Base-by-base conservation (phyloP, 305 asterid genomes). In the Nicotiana rustica region DNA sequence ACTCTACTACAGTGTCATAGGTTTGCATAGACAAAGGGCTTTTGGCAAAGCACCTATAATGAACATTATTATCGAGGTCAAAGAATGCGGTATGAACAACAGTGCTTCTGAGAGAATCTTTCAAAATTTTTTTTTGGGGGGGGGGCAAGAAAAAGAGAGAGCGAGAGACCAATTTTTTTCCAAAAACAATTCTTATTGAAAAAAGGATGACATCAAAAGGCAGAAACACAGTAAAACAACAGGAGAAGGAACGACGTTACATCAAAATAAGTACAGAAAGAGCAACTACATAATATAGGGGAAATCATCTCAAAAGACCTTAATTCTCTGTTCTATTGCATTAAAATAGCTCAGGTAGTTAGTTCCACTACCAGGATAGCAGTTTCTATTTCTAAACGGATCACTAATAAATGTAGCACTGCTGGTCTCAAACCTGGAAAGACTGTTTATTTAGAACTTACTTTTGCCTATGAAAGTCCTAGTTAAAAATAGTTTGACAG, bases 11-110 rank as follows among this genome's bases (percentile, higher is more conserved):
- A 35, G 88, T 78, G 83, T 91, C 95, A 81, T 91, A 91, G 79
- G 92, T 85, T 73, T 89, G 90, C 87, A 89, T 83, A 76, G 88
- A 77, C 49, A 88, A 81, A 3, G 89, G 83, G 89, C 91, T 88
- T 85, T 91, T 90, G 0, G 93, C 89, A 69, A 86, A 91, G 75
- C 95, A 90, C 83, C 95, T 91, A 91, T 55, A 73, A 15, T 52
- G 29, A 52, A 49, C 44, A 75, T 52, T 15, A 75, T 75, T 75
- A 33, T 67, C 35, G 14, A 73, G 4, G 79, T 75, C 64, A 52
- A 1, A 25, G 47, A 75, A 75, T 3, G 79, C 0, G 41, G 25
- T 7, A 25, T 1, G 9, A 21, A 47, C 4, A 4, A 49, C 36
- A 19, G 55, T 5, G 5, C 18, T 38, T 10, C 5, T 6, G 35